Base-by-base conservation (phyloP, 1,284 basidiomycete genomes). In the Malassezia sp. region DNA sequence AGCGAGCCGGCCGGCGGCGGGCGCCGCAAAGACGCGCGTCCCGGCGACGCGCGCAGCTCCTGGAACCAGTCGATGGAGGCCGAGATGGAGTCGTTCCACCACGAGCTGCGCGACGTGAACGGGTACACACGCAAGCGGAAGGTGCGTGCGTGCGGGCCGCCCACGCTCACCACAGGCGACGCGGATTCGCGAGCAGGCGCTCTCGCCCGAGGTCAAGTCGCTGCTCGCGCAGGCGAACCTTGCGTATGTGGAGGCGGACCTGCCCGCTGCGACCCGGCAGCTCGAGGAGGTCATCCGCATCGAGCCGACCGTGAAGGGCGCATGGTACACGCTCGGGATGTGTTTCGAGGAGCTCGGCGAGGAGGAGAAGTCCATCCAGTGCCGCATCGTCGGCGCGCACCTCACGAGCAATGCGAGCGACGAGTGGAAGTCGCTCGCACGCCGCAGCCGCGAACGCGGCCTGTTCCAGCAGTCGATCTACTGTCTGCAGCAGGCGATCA, bases 251-350 rank as follows among this genome's bases (percentile, higher is more conserved):
- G 80, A 83, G 58, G 77, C 75, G 40, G 73, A 85, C 50, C 74
- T 81, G 15, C 73, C 76, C 1, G 77, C 81, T 55, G 83, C 87
- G 1, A 81, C 87, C 27, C 77, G 79, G 18, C 78, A 82, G 34
- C 85, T 90, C 77, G 80, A 84, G 64, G 86, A 96, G 65, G 85
- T 95, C 54, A 88, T 96, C 47, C 79, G 86, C 8, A 87, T 90
- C 46, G 90, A 96, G 69, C 87, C 89, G 2, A 80, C 83, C 26
- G 84, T 87, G 8, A 76, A 78, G 4, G 73, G 80, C 4, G 85
- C 89, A 0, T 95, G 90, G 89, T 78, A 80, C 8, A 85, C 88
- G 0, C 77, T 93, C 3, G 85, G 83, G 1, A 79, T 82, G 58
- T 45, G 53, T 34, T 49, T 48, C 38, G 38, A 60, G 41, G 26